phyloP scores from a whole-genome alignment of 768 basidiomycete species.

The Amanita exitialis region DNA sequence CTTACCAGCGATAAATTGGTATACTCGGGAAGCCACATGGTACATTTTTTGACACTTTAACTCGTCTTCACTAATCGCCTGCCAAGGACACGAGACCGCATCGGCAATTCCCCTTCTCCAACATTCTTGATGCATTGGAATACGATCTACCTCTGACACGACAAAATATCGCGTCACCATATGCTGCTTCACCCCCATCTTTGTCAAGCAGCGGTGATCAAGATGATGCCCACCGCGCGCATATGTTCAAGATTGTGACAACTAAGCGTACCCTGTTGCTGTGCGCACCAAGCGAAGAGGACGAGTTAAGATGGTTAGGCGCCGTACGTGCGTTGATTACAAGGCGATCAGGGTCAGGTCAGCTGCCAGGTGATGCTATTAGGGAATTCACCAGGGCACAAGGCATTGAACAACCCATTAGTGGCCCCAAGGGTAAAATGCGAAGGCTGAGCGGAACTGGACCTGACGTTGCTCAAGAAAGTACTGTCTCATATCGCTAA shows the following conservation, averaged over 20 bases:
- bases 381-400: conserved; percentile 13
- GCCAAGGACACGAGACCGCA: conserved; percentile 82
- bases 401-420: conserved; percentile 9
- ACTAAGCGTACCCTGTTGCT: conserved; percentile 84
- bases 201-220: conserved; percentile 24
- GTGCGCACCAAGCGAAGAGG: conserved; percentile 94
- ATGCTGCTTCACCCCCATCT: conserved; percentile 24
- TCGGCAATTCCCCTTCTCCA: conserved; percentile 72
- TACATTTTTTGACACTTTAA: conserved; percentile 25
- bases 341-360: conserved; percentile 44
- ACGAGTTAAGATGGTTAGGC: conserved; percentile 97
- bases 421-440: conserved; percentile 34
- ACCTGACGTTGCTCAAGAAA: background rate
- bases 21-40: conserved; percentile 95
- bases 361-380: conserved; percentile 35
- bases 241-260: conserved; percentile 94
- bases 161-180: conserved; percentile 30
- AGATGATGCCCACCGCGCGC: conserved; percentile 33
- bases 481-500: background rate
- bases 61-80: background rate
- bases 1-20: conserved; percentile 81
- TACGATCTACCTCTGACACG: conserved; percentile 56
- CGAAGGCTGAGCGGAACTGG: conserved; percentile 38
- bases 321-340: conserved; percentile 89
- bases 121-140: conserved; percentile 89